phyloP scores from a whole-genome alignment of 2,329 filamentous ascomycete genomes.

The Aspergillus sp. region DNA sequence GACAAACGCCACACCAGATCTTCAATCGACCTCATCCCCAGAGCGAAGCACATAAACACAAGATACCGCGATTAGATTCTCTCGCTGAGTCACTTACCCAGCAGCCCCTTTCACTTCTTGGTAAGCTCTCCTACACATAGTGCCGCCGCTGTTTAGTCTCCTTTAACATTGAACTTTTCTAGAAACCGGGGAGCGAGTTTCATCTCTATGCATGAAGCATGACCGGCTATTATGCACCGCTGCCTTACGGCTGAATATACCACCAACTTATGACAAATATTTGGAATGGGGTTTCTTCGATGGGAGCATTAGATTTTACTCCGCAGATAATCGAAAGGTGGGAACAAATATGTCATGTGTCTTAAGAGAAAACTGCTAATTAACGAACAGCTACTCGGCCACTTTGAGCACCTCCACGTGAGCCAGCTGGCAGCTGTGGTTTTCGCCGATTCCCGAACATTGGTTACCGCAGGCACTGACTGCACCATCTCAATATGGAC shows the following conservation, averaged over 20 bases:
- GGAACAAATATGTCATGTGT: not conserved
- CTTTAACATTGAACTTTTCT: slow-evolving; percentile 11
- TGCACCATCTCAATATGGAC: slow-evolving; percentile 86
- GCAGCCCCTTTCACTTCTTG: slow-evolving; percentile 74
- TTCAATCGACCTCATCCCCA: slow-evolving; percentile 78
- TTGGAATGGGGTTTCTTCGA: slow-evolving; percentile 97
- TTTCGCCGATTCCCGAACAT: slow-evolving; percentile 84
- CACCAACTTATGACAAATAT: slow-evolving; percentile 83
- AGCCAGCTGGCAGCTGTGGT: slow-evolving; percentile 80
- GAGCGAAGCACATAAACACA: slow-evolving; percentile 68
- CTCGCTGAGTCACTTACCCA: slow-evolving; percentile 73
- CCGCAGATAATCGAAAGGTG: slow-evolving; percentile 75
- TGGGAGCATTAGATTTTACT: slow-evolving; percentile 87
- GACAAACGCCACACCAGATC: slow-evolving; percentile 93
- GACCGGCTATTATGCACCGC: slow-evolving; percentile 82
- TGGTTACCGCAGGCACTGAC: slow-evolving; percentile 89
- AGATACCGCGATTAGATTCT: slow-evolving; percentile 71
- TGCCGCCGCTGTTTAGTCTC: not conserved
- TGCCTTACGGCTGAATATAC: slow-evolving; percentile 81
- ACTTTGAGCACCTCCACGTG: slow-evolving; percentile 92
- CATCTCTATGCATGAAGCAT: slow-evolving; percentile 73
- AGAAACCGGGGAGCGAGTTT: slow-evolving; percentile 74
- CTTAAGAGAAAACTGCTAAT: not conserved
- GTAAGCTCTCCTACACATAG: slow-evolving; percentile 38
- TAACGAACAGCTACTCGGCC: slow-evolving; percentile 61